Base-by-base conservation (phyloP, 495 filamentous ascomycete genomes). In the Ramalina peruviana region DNA sequence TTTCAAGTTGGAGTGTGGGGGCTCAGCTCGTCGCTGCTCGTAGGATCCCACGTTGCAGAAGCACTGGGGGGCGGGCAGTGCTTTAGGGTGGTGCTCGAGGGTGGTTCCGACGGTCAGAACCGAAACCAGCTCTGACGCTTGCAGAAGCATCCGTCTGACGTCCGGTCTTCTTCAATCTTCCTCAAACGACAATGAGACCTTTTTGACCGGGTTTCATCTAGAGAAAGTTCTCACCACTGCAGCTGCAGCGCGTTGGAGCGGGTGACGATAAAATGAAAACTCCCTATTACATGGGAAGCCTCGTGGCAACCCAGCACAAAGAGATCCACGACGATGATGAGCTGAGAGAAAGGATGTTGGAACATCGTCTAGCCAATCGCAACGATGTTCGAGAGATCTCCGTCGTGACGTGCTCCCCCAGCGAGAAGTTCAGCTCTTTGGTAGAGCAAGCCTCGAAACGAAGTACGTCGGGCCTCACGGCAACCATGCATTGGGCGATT, bases 401-500 rank as follows among this genome's bases (percentile, higher is more conserved):
- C 9, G 42, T 52, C 17, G 50, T 52, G 17, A 52, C 50, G 2
- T 20, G 45, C 16, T 43, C 50, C 20, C 20, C 46, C 30, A 46
- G 16, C 30, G 50, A 52, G 9, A 26, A 26, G 25, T 39, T 52
- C 13, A 52, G 40, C 37, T n/a, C 19, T 1, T 23, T 46, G 11
- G 41, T 52, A 25, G 46, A 52, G 36, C 23, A 46, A 36, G 50
- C 30, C 1, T 46, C 42, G 0, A 36, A 38, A n/a, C 33, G 23
- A 10, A 52, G 50, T 17, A 46, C 25, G 19, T 46, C 50, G 9
- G 42, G 46, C n/a, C 41, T 46, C 6, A 46, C 50, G 9, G 45
- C 41, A 27, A 43, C 50, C 7, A 52, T 52, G 50, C 50, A 52
- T 23, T 52, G 50, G 50, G 50, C 50, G 4, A 46, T 52, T 36